phyloP scores from a whole-genome alignment of 345 rosid genomes.

The Dovyalis caffra region DNA sequence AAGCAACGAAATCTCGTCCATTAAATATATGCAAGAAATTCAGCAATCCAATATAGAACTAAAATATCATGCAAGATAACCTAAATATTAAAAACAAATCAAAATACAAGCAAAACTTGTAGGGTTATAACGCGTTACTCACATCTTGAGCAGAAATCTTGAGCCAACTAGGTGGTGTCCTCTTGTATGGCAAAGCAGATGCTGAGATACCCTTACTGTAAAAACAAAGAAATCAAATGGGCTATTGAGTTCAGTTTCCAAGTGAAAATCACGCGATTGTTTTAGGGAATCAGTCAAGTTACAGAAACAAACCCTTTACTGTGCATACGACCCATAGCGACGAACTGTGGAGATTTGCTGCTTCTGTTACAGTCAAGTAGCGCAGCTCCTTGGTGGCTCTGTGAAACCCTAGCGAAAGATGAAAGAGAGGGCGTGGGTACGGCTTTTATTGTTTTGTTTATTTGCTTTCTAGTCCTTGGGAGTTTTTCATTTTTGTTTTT shows the following conservation, averaged over 20 bases:
- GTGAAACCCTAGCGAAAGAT: background rate
- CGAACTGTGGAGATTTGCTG: background rate
- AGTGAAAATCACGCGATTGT: background rate
- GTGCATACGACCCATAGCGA: constrained; percentile 86
- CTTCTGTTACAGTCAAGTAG: background rate
- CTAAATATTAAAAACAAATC: background rate
- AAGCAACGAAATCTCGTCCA: background rate
- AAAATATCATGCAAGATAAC: too few species aligned
- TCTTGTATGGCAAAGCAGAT: constrained; percentile 82
- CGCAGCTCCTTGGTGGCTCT: background rate
- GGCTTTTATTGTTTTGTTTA: background rate
- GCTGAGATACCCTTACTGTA: constrained; percentile 77
- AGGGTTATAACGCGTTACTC: constrained; percentile 1
- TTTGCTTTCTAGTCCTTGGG: too few species aligned
- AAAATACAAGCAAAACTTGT: background rate
- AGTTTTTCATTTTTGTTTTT: background rate
- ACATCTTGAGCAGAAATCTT: constrained; percentile 63
- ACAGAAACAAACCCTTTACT: constrained; percentile 46
- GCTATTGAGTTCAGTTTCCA: background rate
- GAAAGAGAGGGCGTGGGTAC: background rate
- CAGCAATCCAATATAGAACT: background rate
- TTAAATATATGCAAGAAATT: background rate
- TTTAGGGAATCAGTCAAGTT: background rate
- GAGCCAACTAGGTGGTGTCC: constrained; percentile 79
- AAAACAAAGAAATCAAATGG: background rate